These are phyloP conservation scores for Cyclotella kingstonii DNA, from an alignment of 108 stramenopile species.

Conservation along the genomic window DNA sequence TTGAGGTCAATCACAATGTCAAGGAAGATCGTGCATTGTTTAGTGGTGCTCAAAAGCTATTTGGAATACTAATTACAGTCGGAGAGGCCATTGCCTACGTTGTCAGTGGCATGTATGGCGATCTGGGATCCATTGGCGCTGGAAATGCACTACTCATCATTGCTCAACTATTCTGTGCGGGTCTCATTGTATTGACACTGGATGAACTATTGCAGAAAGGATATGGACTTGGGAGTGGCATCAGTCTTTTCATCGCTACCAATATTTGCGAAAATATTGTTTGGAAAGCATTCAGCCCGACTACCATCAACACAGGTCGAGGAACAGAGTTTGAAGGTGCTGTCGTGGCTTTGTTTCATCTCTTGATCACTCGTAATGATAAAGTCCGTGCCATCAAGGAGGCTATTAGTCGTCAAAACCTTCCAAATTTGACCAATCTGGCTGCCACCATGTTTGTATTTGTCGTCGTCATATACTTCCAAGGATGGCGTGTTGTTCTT, in stretches of 20 bases:
- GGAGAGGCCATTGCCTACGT: constrained; percentile 99
- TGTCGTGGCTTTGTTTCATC: constrained; percentile 97
- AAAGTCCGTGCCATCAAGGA: constrained; percentile 95
- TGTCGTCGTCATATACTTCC: constrained; percentile 98
- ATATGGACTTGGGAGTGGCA: constrained; percentile 96
- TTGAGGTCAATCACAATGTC: constrained; percentile 97
- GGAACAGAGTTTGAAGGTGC: constrained; percentile 99
- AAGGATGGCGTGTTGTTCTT: constrained; percentile 98
- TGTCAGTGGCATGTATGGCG: constrained; percentile 98
- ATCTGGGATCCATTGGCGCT: constrained; percentile 91
- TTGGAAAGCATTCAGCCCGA: constrained; percentile 99
- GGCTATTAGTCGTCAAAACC: constrained; percentile 95
- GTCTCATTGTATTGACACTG: constrained; percentile 97
- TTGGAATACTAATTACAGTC: constrained; percentile 98
- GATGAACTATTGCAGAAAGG: constrained; percentile 99
- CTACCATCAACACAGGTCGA: constrained; percentile 99
- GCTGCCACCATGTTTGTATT: constrained; percentile 95
- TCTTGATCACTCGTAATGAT: constrained; percentile 91
- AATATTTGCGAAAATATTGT: constrained; percentile 99
- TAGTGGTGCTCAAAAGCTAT: constrained; percentile 97
- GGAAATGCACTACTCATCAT: constrained; percentile 98
- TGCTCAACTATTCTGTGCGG: constrained; percentile 96
- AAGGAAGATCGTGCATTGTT: constrained; percentile 99
- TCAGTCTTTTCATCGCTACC: constrained; percentile 99
- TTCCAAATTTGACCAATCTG: constrained; percentile 98